A percentile compares a stretch with the other conserved stretches of the same genome.
phyloP scores from a whole-genome alignment of 164 flowering plant genomes.

The Vitis rotundifolia region DNA sequence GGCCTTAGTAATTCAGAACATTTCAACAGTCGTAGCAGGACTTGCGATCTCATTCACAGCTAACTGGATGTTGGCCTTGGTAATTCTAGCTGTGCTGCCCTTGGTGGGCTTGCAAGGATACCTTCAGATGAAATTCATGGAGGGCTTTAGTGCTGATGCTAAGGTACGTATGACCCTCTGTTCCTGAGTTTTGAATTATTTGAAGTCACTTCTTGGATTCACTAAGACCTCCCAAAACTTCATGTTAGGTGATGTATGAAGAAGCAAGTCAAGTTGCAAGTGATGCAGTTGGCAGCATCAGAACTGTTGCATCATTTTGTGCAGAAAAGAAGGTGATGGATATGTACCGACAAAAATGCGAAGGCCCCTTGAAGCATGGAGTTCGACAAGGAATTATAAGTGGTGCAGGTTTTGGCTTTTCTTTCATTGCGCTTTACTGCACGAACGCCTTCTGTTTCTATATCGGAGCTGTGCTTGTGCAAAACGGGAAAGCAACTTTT shows the following conservation, averaged over 20 bases:
- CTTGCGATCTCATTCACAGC: constrained; percentile 40
- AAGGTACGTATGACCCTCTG: constrained; percentile 1
- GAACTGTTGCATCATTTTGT: no score
- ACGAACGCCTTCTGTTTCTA: constrained; percentile 34
- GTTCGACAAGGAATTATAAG: no score
- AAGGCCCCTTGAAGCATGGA: no score
- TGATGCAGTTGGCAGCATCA: no score
- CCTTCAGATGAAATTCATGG: constrained; percentile 29
- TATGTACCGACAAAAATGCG: no score
- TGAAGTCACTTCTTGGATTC: no score
- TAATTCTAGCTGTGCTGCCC: constrained; percentile 30
- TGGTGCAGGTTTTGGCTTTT: not conserved
- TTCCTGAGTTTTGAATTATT: no score
- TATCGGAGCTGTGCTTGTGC: constrained; percentile 26
- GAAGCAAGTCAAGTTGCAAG: no score
- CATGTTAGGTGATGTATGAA: no score
- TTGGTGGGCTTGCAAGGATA: constrained; percentile 36
- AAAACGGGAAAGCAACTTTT: constrained; percentile 23
- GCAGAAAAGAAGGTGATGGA: no score
- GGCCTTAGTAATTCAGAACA: no score
- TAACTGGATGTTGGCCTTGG: constrained; percentile 44
- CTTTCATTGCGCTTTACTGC: constrained; percentile 18
- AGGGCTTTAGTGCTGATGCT: constrained; percentile 47
- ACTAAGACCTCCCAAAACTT: no score
- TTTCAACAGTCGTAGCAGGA: constrained; percentile 29